Base-by-base conservation (phyloP, 805 yeast species). In the Yamadazyma insecticola region DNA sequence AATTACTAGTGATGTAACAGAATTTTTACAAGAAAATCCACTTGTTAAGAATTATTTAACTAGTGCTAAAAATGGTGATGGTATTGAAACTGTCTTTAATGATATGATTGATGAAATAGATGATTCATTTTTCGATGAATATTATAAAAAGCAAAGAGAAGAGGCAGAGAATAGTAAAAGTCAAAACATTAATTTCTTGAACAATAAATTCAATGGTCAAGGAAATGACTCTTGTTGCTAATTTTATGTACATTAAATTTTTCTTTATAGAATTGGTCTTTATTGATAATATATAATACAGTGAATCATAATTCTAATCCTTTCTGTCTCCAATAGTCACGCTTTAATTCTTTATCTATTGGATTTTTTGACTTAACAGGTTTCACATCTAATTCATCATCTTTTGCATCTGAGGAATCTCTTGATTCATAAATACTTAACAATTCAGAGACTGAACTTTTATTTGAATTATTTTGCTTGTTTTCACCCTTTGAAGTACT, bases 1-100 rank as follows among this genome's bases (percentile, higher is more conserved):
- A 39, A 33, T 33, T 20, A 6, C 26, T 11, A 21, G 33, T 12
- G 20, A 28, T n/a, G 22, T 48, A 3, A 29, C 28, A 6, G 38
- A 35, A 14, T 44, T 51, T 5, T 24, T 38, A 12, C 37, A 53
- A 40, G 4, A 29, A 9, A 56, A 44, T 19, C 45, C 17, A 37
- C 10, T 21, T 22, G 42, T 51, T 15, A 37, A 26, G 30, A 50
- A 32, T 13, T 60, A 58, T 31, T 37, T 63, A 36, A 78, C 87
- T 1, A 78, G 89, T 39, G 89, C 95, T 2, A 83, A 81, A 52
- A 63, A 74, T 2, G 89, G 89, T 7, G 64, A 65, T 24, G 84
- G 84, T 17, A 72, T 87, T 1, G 45, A 43, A 1, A 56, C 48
- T 13, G 34, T 64, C 11, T 66, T 66, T 36, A 55, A 57, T 27